These are phyloP conservation scores for Dryas octopetala DNA, from an alignment of 306 rosid genomes.

Conservation along the genomic window DNA sequence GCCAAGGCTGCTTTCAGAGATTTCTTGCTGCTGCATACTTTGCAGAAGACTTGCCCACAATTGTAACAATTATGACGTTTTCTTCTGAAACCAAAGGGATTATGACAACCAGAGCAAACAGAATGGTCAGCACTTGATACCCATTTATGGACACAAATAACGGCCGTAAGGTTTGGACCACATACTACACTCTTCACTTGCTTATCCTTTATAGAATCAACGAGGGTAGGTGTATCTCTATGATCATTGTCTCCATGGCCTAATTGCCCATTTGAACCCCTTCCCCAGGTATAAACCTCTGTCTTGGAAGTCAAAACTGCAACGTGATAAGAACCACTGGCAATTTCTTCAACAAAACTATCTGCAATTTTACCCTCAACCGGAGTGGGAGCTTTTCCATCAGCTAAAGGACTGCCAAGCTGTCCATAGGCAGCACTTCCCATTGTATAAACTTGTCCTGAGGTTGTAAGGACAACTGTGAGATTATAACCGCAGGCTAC, in stretches of 20 bases:
- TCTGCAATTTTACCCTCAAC: conserved; percentile 64
- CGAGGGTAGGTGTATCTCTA: conserved; percentile 74
- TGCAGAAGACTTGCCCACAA: conserved; percentile 93
- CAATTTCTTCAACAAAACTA: conserved; percentile 69
- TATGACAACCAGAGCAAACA: conserved; percentile 70
- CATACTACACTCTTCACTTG: conserved; percentile 76
- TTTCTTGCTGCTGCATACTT: conserved; percentile 80
- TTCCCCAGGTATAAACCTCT: conserved; percentile 98
- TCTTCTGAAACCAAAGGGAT: conserved; percentile 86
- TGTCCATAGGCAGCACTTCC: conserved; percentile 86
- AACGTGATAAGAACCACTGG: conserved; percentile 92
- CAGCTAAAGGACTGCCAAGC: conserved; percentile 72
- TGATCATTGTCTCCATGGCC: conserved; percentile 85
- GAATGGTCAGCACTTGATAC: conserved; percentile 80
- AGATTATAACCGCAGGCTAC: conserved; percentile 88
- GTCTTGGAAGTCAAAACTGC: conserved; percentile 83
- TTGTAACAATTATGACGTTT: conserved; percentile 96
- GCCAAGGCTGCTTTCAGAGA: conserved; percentile 88
- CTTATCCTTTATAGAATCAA: conserved; percentile 63
- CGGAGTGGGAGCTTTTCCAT: conserved; percentile 64
- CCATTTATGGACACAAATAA: conserved; percentile 85
- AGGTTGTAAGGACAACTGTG: conserved; percentile 75
- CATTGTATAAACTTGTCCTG: conserved; percentile 83
- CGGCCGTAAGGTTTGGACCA: conserved; percentile 91
- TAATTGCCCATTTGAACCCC: conserved; percentile 92